Conservation (phyloP, 2,329 filamentous ascomycete species). For the Fusarium guadeloupense region DNA sequence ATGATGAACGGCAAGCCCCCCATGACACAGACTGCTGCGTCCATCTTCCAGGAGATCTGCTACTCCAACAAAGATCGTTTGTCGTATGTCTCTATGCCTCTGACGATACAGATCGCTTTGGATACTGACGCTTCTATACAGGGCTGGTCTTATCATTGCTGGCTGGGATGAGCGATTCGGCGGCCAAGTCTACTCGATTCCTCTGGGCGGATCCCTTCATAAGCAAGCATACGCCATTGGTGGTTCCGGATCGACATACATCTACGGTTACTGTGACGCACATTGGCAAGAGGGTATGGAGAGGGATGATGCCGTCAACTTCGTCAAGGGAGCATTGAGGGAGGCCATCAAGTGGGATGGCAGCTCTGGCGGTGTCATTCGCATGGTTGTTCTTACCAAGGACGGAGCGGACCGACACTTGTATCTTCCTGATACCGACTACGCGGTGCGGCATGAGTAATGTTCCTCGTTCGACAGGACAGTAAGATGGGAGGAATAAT, state of each 20-base stretch:
- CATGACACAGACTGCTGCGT: conserved; percentile 93
- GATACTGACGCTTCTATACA: conserved; percentile 50
- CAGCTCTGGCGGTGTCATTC: conserved; percentile 96
- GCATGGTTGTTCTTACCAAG: conserved; percentile 94
- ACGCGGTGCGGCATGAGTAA: conserved; percentile 75
- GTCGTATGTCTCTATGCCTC: conserved; percentile 69
- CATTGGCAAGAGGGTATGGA: conserved; percentile 97
- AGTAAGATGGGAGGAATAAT: conserved; percentile 13
- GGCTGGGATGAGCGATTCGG: conserved; percentile 95
- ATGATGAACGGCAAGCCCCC: conserved; percentile 89
- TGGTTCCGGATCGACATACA: conserved; percentile 97
- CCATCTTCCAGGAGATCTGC: conserved; percentile 97
- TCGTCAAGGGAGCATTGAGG: conserved; percentile 88
- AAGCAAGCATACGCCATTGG: conserved; percentile 97
- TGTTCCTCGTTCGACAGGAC: conserved; percentile 30
- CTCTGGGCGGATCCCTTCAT: conserved; percentile 94
- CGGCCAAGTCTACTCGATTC: conserved; percentile 97
- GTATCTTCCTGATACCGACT: conserved; percentile 93
- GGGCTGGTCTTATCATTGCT: conserved; percentile 97
- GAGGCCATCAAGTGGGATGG: conserved; percentile 99
- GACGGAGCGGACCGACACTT: conserved; percentile 91
- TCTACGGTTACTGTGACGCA: conserved; percentile 97
- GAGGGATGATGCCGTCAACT: conserved; percentile 86
- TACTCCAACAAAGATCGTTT: conserved; percentile 96
- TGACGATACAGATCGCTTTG: background rate